Evolutionary conservation across 495 filamentous ascomycete genomes (phyloP), one percentile per base, ranked within the genome.

Genomic region (Oidiodendron maius): DNA sequence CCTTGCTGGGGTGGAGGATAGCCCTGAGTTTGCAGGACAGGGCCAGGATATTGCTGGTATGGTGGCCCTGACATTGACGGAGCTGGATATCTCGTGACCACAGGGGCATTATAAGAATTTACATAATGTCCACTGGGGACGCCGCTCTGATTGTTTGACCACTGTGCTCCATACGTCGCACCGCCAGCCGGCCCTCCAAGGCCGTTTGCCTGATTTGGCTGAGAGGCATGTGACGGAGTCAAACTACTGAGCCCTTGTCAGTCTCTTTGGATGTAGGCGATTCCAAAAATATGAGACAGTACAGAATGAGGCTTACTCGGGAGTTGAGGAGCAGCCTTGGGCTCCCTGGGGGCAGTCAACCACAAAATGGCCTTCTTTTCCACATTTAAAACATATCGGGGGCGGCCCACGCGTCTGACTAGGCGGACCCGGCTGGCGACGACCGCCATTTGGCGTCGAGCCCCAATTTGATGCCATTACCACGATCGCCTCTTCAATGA

Each of bases 251-350:
- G 38, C 24, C 25, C 26, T 30, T 25, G 25, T 44, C 18, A 44
- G 41, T 18, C 17, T 18, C 10, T n/a, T n/a, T n/a, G n/a, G n/a
- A n/a, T n/a, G n/a, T n/a, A n/a, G n/a, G n/a, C n/a, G n/a, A n/a
- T n/a, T n/a, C n/a, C n/a, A n/a, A n/a, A n/a, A n/a, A n/a, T n/a
- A n/a, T n/a, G n/a, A n/a, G n/a, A n/a, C n/a, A n/a, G n/a, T n/a
- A n/a, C n/a, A n/a, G n/a, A n/a, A n/a, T n/a, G n/a, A n/a, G 25
- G 79, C 83, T 74, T 69, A 87, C 83, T 68, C 77, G 57, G 80
- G 78, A 25, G 71, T 64, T 46, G 64, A 57, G 46, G n/a, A n/a
- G n/a, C n/a, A n/a, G n/a, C n/a, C n/a, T n/a, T 78, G 50, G 17
- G 63, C 65, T 23, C 68, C 63, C 57, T 77, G 68, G 6, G 74